Percentiles rank a stretch among this genome's conserved stretches.
Conservation (phyloP, 2,329 filamentous ascomycete species). For the Claviceps pazoutovae region DNA sequence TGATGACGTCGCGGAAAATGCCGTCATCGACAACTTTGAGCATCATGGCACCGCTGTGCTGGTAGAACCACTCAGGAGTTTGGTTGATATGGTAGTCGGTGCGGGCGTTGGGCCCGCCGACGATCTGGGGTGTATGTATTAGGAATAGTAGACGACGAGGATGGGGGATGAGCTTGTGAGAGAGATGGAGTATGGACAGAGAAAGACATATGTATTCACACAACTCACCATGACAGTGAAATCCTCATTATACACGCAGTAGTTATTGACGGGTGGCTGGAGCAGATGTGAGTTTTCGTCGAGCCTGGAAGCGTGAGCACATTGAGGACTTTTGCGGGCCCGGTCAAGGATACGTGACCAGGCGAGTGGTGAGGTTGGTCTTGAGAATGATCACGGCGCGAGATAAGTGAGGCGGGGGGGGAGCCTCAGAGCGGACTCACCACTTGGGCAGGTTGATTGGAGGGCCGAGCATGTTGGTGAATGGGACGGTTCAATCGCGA, state of each 20-base stretch:
- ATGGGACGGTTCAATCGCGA: background rate
- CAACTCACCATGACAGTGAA: slow-evolving; percentile 62
- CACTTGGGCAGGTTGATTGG: slow-evolving; percentile 46
- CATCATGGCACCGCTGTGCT: slow-evolving; percentile 84
- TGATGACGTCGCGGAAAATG: slow-evolving; percentile 69
- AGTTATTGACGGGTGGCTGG: slow-evolving; percentile 91
- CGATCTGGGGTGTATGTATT: slow-evolving; percentile 43
- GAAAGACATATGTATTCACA: background rate
- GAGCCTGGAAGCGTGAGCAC: slow-evolving; percentile 46
- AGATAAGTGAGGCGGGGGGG: background rate
- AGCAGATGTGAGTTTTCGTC: slow-evolving; percentile 83
- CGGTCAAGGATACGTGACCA: background rate
- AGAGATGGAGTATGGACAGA: background rate
- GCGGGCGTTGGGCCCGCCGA: slow-evolving; percentile 88
- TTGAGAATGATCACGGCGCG: background rate
- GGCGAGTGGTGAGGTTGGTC: background rate
- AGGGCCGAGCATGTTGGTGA: slow-evolving; percentile 29
- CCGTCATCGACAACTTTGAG: slow-evolving; percentile 71
- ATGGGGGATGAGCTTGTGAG: background rate
- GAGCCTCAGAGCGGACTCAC: slow-evolving; percentile 22
- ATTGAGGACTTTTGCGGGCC: background rate
- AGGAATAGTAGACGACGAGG: background rate
- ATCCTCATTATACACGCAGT: slow-evolving; percentile 81
- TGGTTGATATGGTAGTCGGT: slow-evolving; percentile 98
- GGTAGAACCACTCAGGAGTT: slow-evolving; percentile 97